Conservation (phyloP, 1,284 basidiomycete genomes). For the Tremellales sp. region DNA sequence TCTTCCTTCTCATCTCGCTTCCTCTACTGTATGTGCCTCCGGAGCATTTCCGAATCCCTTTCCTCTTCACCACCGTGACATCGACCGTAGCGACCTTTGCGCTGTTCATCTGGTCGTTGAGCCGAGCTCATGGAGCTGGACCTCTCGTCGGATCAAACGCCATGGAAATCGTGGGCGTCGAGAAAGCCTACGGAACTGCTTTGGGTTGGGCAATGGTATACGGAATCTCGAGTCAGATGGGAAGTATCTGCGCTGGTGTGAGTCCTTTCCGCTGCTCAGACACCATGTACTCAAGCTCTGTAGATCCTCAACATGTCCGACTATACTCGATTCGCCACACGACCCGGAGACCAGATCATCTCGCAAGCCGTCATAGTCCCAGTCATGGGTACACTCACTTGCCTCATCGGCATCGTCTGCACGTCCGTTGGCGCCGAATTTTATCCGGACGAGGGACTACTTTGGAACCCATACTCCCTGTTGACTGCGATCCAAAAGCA, state of each 20-base stretch:
- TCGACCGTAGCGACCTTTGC: slow-evolving; percentile 56
- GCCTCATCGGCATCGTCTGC: slow-evolving; percentile 48
- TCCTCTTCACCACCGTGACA: slow-evolving; percentile 38
- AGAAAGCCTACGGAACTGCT: slow-evolving; percentile 61
- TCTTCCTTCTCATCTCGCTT: slow-evolving; percentile 45
- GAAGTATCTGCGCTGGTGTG: slow-evolving; percentile 31
- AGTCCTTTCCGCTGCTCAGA: not conserved
- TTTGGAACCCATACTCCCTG: slow-evolving; percentile 47
- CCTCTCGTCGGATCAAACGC: slow-evolving; percentile 69
- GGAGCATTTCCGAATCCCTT: slow-evolving; percentile 42
- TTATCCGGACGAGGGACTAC: slow-evolving; percentile 38
- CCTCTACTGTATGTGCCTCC: slow-evolving; percentile 42
- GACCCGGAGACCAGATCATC: slow-evolving; percentile 23
- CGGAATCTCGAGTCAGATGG: slow-evolving; percentile 55
- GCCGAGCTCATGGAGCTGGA: slow-evolving; percentile 72
- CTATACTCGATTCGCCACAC: slow-evolving; percentile 31
- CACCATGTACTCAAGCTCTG: not conserved
- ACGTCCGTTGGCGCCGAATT: slow-evolving; percentile 40
- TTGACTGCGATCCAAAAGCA: slow-evolving; percentile 39
- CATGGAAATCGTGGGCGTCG: too few species aligned
- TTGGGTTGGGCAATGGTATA: slow-evolving; percentile 76
- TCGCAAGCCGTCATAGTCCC: slow-evolving; percentile 37
- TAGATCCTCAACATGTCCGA: slow-evolving; percentile 34
- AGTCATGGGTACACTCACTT: slow-evolving; percentile 38
- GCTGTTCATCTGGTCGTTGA: slow-evolving; percentile 77